Evolutionary conservation across 148 eudicot species (phyloP).

Genomic region (Silene latifolia): DNA sequence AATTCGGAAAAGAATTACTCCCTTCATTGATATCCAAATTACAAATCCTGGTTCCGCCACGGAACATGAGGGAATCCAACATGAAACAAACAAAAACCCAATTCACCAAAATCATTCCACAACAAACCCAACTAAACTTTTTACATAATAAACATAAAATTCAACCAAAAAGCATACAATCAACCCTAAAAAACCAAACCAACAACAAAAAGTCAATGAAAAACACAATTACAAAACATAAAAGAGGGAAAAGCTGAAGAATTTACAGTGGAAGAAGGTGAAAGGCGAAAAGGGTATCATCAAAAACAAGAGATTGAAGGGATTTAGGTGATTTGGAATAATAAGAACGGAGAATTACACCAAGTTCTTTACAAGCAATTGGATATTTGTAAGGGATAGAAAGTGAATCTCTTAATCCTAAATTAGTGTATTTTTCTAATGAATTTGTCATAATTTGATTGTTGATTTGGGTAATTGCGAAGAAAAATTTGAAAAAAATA

Average conservation of each 20-base stretch:
- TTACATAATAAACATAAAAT: not conserved
- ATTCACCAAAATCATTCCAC: too few species aligned
- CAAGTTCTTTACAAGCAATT: slow-evolving; percentile 55
- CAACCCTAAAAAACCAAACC: not conserved
- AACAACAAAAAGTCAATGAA: not conserved
- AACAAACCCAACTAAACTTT: not conserved
- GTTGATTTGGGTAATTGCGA: not conserved
- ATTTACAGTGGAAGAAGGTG: slow-evolving; percentile 67
- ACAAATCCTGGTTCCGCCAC: not conserved
- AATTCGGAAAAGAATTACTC: too few species aligned
- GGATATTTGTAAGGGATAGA: slow-evolving; percentile 37
- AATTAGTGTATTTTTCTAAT: slow-evolving; percentile 48
- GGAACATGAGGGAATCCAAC: not conserved
- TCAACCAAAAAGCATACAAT: not conserved
- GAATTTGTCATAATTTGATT: slow-evolving; percentile 6
- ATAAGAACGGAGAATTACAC: slow-evolving; percentile 46
- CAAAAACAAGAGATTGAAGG: slow-evolving; percentile 65
- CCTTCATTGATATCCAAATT: too few species aligned
- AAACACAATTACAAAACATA: not conserved
- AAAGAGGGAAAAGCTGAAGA: not conserved
- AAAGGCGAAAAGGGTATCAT: slow-evolving; percentile 65
- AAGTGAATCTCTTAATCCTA: slow-evolving; percentile 46
- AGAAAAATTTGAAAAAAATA: too few species aligned
- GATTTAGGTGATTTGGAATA: slow-evolving; percentile 55
- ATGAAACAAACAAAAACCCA: not conserved